phyloP scores from a whole-genome alignment of 345 rosid species.

The Eucalyptus leucophloia region DNA sequence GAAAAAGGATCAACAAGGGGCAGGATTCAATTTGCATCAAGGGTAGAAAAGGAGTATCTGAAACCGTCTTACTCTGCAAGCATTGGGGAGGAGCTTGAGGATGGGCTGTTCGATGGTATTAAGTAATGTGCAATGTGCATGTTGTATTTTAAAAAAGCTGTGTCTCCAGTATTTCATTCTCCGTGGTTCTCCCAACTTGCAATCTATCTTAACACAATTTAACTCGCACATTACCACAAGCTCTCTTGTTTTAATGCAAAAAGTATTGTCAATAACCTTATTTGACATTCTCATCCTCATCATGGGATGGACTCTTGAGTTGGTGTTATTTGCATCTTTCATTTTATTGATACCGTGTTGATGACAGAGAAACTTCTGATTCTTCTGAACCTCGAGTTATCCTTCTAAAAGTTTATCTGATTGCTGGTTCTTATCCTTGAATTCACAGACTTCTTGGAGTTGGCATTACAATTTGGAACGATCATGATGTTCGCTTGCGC shows the following conservation, averaged over 20 bases:
- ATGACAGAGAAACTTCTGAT: neutral
- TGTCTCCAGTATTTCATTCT: neutral
- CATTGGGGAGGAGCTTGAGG: slow-evolving; percentile 78
- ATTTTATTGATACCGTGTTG: neutral
- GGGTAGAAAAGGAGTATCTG: slow-evolving; percentile 93
- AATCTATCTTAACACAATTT: neutral
- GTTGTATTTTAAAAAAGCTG: neutral
- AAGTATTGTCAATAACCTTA: neutral
- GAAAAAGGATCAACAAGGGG: slow-evolving; percentile 33
- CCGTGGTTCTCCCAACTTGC: neutral
- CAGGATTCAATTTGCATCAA: slow-evolving; percentile 46
- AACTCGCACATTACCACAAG: neutral
- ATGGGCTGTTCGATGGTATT: slow-evolving; percentile 90
- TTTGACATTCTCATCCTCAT: neutral
- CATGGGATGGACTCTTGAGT: neutral
- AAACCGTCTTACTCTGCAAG: slow-evolving; percentile 78
- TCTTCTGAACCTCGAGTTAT: neutral
- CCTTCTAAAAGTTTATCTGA: neutral
- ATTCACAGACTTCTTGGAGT: slow-evolving; percentile 62
- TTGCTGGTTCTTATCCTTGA: neutral
- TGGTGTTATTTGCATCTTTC: neutral
- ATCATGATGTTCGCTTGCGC: slow-evolving; percentile 99
- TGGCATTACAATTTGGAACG: slow-evolving; percentile 92
- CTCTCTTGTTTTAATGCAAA: neutral
- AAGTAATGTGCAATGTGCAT: neutral